Evolutionary conservation across 2,329 filamentous ascomycete species (phyloP), one percentile per base, ranked within the genome.

Genomic region (Allantophomopsis cytisporea): DNA sequence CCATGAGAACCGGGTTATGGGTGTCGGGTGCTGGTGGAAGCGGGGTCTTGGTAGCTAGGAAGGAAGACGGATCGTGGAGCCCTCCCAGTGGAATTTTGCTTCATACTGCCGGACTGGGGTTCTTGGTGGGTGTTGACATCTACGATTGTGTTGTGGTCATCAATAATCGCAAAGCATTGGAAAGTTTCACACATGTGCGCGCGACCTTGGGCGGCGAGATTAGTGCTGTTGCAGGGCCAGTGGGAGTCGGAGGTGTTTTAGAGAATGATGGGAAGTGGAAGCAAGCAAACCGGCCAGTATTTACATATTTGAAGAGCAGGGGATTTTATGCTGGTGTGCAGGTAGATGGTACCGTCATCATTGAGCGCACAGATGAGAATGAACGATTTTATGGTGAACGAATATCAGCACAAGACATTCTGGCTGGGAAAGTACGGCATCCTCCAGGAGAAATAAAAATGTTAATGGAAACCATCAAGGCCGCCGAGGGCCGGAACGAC

Each of bases 91-190:
- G 84, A 36, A 87, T 96, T 47, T 73, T 94, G 64, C 70, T 94
- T 36, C 89, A 96, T 55, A 94, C 89, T 0, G 76, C 85, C 1
- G 86, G 83, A 1, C 69, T 95, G 28, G 89, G 87, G 30, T 95
- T 96, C 54, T 73, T 94, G 39, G 80, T 88, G 5, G 89, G 88
- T 2, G 82, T 94, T 32, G 89, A 96, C 55, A 87, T 95, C 23
- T 96, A 95, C 65, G 89, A 96, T 58, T 94, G 88, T 54, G 83
- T 96, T 12, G 72, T 95, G 7, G 83, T 95, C 30, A 88, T 95
- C 55, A 95, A 94, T 62, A 87, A 83, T 35, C 76, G 83, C 35
- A 73, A 84, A 41, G 86, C 87, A 6, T 65, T 96, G 36, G 83
- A 94, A 48, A 76, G 83, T 1, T 93, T 95, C 54, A 86, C 83